These are phyloP conservation scores for Mycena leptocephala DNA, from an alignment of 768 basidiomycete genomes.

Conservation along the genomic window DNA sequence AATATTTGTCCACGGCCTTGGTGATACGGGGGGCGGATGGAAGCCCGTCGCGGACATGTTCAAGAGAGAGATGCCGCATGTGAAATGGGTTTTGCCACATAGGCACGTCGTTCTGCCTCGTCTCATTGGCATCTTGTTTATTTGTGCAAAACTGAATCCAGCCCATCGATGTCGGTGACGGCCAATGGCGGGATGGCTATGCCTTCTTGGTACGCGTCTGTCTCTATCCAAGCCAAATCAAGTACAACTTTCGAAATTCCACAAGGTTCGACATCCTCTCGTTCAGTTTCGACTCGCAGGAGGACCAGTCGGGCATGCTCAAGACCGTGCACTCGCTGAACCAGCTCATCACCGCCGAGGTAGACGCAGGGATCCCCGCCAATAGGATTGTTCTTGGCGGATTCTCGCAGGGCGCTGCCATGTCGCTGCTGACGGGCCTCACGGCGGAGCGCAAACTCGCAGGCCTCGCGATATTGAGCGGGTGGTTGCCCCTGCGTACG, in stretches of 20 bases:
- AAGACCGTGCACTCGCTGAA: slow-evolving; percentile 74
- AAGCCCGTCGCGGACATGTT: slow-evolving; percentile 83
- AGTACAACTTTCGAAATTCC: too few species aligned
- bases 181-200: slow-evolving; percentile 83
- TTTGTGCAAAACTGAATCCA: slow-evolving; percentile 46
- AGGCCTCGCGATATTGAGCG: slow-evolving; percentile 82
- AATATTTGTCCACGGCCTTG: slow-evolving; percentile 79
- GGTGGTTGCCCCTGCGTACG: slow-evolving; percentile 81
- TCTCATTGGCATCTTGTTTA: slow-evolving; percentile 30
- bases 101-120: slow-evolving; percentile 65
- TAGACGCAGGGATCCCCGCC: slow-evolving; percentile 78
- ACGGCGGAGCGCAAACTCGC: slow-evolving; percentile 78
- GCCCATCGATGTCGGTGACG: slow-evolving; percentile 75
- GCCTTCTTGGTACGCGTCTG: slow-evolving; percentile 76
- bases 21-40: slow-evolving; percentile 56
- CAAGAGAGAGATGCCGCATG: slow-evolving; percentile 72
- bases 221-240: background rate
- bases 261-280: slow-evolving; percentile 84
- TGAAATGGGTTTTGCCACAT: slow-evolving; percentile 94
- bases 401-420: slow-evolving; percentile 89
- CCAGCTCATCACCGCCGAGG: slow-evolving; percentile 81
- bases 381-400: slow-evolving; percentile 89
- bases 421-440: slow-evolving; percentile 84
- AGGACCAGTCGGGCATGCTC: slow-evolving; percentile 88
- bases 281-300: slow-evolving; percentile 72